Percentiles rank a stretch among this genome's conserved stretches.
These are phyloP conservation scores for Fusarium sp. DNA, from an alignment of 2,329 filamentous ascomycete genomes.

Conservation along the genomic window DNA sequence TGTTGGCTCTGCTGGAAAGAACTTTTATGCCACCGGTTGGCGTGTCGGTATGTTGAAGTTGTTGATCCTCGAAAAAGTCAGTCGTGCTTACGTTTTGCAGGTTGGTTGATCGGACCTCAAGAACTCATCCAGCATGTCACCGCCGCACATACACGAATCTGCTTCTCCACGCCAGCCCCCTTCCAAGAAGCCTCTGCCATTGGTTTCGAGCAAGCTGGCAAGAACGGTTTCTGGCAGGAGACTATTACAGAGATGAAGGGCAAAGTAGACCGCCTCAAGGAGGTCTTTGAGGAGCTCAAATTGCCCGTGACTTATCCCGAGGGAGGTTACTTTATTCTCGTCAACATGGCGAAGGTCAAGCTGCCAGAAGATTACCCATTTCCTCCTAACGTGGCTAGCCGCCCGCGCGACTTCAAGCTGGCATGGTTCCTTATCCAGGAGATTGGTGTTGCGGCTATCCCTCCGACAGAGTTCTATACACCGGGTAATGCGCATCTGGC, in stretches of 20 bases:
- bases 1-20: constrained; percentile 96
- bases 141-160: constrained; percentile 94
- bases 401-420: constrained; percentile 93
- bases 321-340: constrained; percentile 96
- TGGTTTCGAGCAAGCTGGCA: constrained; percentile 90
- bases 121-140: constrained; percentile 91
- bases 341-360: constrained; percentile 89
- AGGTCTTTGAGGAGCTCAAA: constrained; percentile 79
- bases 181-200: constrained; percentile 94
- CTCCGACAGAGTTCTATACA: constrained; percentile 97
- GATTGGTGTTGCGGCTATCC: constrained; percentile 93
- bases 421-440: constrained; percentile 98
- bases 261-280: constrained; percentile 89
- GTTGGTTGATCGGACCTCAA: constrained; percentile 91
- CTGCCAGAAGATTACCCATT: constrained; percentile 87
- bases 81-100: constrained; percentile 48
- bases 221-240: constrained; percentile 86
- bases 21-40: constrained; percentile 98
- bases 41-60: constrained; percentile 69
- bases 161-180: constrained; percentile 92
- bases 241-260: constrained; percentile 87
- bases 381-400: constrained; percentile 84
- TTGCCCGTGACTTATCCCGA: constrained; percentile 91
- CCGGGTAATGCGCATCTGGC: constrained; percentile 83
- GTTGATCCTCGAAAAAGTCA: accelerated